Percentiles rank a stretch among this genome's conserved stretches.
These are phyloP conservation scores for Fraxinus quadrangulata DNA, from an alignment of 257 asterid genomes.

Conservation along the genomic window DNA sequence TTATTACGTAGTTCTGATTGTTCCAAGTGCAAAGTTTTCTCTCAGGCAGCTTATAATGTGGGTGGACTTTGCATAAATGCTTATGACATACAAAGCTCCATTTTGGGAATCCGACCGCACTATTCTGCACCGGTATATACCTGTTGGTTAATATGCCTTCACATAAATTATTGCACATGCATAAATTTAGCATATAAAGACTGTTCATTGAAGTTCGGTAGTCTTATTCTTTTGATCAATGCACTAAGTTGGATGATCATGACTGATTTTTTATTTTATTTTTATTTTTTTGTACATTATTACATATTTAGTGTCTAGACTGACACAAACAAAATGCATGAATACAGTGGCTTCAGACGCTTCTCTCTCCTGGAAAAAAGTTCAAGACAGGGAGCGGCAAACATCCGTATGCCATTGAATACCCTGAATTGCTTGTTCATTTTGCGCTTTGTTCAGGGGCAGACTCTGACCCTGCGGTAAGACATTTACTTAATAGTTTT, in stretches of 20 bases:
- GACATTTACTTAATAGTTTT: background rate
- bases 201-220: background rate
- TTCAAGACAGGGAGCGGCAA: conserved; percentile 46
- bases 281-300: background rate
- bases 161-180: background rate
- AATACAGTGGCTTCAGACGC: conserved; percentile 78
- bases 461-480: conserved; percentile 80
- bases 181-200: background rate
- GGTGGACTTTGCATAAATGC: conserved; percentile 87
- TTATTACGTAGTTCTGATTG: conserved; percentile 25
- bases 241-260: background rate
- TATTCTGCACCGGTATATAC: conserved; percentile 71
- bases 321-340: conserved; percentile 24
- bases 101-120: conserved; percentile 79
- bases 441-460: conserved; percentile 87
- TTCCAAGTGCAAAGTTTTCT: conserved; percentile 6
- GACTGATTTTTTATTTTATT: background rate
- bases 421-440: conserved; percentile 86
- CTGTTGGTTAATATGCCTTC: conserved; percentile 9
- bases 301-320: background rate
- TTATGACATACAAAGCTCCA: conserved; percentile 69
- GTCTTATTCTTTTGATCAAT: conserved; percentile 11
- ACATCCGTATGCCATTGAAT: conserved; percentile 72
- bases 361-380: conserved; percentile 81
- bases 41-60: conserved; percentile 83